Base-by-base conservation (phyloP, 2,329 filamentous ascomycete genomes). In the Fusarium armeniacum region DNA sequence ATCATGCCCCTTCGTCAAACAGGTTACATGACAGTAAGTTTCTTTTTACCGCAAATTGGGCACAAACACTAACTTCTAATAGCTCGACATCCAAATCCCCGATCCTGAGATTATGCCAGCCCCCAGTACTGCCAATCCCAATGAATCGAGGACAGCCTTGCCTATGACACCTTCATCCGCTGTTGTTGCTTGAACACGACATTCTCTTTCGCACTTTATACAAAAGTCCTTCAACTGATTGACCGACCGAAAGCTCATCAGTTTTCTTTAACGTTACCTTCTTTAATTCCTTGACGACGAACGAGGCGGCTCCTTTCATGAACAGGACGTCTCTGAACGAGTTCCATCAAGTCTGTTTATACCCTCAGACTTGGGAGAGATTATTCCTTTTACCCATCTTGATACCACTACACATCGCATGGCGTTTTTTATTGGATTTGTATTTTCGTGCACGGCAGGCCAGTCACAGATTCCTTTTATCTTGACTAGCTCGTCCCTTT, bases 11-110 rank as follows among this genome's bases (percentile, higher is more conserved):
- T 97, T 71, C 87, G 94, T 74, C 87, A 90, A 75, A 97, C 94
- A 40, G 95, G 93, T 2, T 98, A 97, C 79, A 90, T 97, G 89
- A 94, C 86, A 71, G 90, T 92, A 81, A 81, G 89, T 79, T 50
- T 12, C 16, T 16, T 20, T 18, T 16, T 24, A 20, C 43, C 22
- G 22, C 33, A n/a, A n/a, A 33, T 20, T 13, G 9, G 35, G 40
- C 24, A 18, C n/a, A 33, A 47, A 20, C 35, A 55, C 66, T 74
- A 36, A 74, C 47, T 53, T 20, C 2, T 28, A 9, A 49, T 46
- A 93, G 90, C 85, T 94, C 72, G 92, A 94, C 73, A 93, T 94
- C 50, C 91, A 94, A 80, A 92, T 94, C 60, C 90, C 91, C 6
- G 91, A 94, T 77, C 92, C 92, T 2, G 90, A 93, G 72, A 89